Conservation (phyloP, 129 eudicot species). For the Calendula officinalis region DNA sequence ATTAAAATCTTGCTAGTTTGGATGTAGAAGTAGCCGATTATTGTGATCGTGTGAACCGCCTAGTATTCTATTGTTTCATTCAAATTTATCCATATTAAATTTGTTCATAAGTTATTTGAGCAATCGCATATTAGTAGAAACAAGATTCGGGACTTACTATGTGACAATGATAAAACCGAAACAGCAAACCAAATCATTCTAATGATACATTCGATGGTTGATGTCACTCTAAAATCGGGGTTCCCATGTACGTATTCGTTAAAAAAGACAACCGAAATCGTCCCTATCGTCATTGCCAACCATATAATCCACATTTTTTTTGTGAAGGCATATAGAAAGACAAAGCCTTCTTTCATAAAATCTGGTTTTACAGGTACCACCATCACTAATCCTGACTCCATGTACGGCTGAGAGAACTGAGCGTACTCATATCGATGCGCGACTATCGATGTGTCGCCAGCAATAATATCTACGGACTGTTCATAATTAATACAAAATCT, state of each 20-base stretch:
- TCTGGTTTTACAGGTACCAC: conserved; percentile 43
- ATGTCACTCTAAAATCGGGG: conserved; percentile 34
- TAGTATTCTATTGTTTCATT: no score
- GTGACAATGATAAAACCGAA: conserved; percentile 53
- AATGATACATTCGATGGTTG: conserved; percentile 31
- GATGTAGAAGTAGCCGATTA: no score
- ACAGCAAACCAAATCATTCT: conserved; percentile 61
- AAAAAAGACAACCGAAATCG: conserved; percentile 56
- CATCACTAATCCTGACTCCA: conserved; percentile 59
- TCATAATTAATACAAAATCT: background rate
- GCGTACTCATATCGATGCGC: conserved; percentile 50
- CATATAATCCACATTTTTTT: conserved; percentile 53
- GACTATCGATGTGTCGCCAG: conserved; percentile 59
- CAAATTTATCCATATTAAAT: no score
- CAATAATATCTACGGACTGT: conserved; percentile 53
- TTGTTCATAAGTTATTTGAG: no score
- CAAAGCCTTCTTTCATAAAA: conserved; percentile 32
- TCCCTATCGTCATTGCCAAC: conserved; percentile 39
- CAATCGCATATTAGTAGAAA: no score
- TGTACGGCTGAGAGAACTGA: conserved; percentile 59
- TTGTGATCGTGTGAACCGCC: no score
- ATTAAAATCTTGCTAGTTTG: no score
- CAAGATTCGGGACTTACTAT: conserved; percentile 41
- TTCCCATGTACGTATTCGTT: conserved; percentile 44
- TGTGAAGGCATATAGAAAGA: conserved; percentile 46